Base-by-base conservation (phyloP, 495 filamentous ascomycete genomes). In the Aspergillus conjunctus region DNA sequence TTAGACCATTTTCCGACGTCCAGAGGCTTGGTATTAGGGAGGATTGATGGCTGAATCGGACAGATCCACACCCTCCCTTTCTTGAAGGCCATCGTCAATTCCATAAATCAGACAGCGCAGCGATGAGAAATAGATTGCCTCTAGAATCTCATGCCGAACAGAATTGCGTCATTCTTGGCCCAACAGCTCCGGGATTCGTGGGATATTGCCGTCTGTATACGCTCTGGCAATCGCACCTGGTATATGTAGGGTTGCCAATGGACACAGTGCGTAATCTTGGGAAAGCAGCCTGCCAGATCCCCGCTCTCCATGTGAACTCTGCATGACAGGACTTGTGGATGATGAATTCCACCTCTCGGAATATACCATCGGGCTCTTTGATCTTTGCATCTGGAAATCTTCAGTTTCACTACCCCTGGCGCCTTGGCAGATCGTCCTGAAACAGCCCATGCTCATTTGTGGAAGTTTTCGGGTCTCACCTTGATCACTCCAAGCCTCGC, bases 391-490 rank as follows among this genome's bases (percentile, higher is more conserved):
- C 51, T 48, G 58, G 10, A 41, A 54, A 34, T 39, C 39, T 22
- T 44, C 56, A 49, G 49, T 39, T 48, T 60, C 49, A 51, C 54
- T 26, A n/a, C 56, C 56, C 48, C 18, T 26, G 52, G 43, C 34
- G n/a, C 1, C 60, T 66, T 63, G 57, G 64, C 64, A 55, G 12
- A 7, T 21, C 15, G 20, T 21, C 39, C 49, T 66, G 64, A 66
- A 66, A 63, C 64, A 59, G 39, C 14, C 64, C 60, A 60, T 52
- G 17, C 15, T 63, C 60, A 52, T 61, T 67, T 52, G 58, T 64
- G 65, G 61, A 63, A 67, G 61, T 59, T 56, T 53, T 57, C 53
- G 57, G 44, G 65, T 61, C 54, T 60, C 65, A 64, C 41, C 30
- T 63, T 34, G 53, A 55, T 58, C 34, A 46, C 37, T 56, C 51